Evolutionary conservation across 805 yeast genomes (phyloP).

Genomic region (Candida pseudofarinosa): DNA sequence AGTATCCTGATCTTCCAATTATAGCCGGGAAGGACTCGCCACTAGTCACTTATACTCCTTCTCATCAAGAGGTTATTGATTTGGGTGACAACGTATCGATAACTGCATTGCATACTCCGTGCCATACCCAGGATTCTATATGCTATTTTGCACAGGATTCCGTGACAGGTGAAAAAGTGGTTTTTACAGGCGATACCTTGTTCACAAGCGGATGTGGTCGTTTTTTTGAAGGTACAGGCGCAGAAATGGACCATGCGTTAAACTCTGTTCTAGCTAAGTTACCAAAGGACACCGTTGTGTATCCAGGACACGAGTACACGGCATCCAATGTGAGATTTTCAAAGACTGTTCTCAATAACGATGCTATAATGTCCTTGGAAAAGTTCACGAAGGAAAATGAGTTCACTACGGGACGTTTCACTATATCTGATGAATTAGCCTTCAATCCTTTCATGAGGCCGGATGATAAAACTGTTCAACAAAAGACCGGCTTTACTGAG

Average conservation of each 20-base stretch:
- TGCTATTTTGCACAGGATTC: constrained; percentile 75
- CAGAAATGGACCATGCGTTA: constrained; percentile 73
- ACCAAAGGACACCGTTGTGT: constrained; percentile 69
- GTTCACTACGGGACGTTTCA: constrained; percentile 79
- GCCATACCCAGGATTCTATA: constrained; percentile 95
- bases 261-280: constrained; percentile 54
- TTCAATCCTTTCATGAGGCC: constrained; percentile 90
- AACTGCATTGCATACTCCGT: constrained; percentile 89
- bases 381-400: constrained; percentile 53
- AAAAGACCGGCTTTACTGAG: constrained; percentile 51
- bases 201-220: constrained; percentile 96
- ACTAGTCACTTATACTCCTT: constrained; percentile 65
- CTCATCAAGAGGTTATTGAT: constrained; percentile 54
- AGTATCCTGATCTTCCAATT: constrained; percentile 50
- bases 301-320: constrained; percentile 97
- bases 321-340: constrained; percentile 76
- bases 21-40: constrained; percentile 86
- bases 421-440: constrained; percentile 74
- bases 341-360: constrained; percentile 51
- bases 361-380: constrained; percentile 53
- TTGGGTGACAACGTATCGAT: constrained; percentile 64
- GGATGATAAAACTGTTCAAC: constrained; percentile 56
- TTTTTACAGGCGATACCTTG: constrained; percentile 94
- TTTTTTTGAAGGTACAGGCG: constrained; percentile 87
- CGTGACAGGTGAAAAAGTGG: constrained; percentile 61